Evolutionary conservation across 371 early-diverging fungal genomes (phyloP), one percentile per base, ranked within the genome.

Genomic region (Entomophthora muscae): DNA sequence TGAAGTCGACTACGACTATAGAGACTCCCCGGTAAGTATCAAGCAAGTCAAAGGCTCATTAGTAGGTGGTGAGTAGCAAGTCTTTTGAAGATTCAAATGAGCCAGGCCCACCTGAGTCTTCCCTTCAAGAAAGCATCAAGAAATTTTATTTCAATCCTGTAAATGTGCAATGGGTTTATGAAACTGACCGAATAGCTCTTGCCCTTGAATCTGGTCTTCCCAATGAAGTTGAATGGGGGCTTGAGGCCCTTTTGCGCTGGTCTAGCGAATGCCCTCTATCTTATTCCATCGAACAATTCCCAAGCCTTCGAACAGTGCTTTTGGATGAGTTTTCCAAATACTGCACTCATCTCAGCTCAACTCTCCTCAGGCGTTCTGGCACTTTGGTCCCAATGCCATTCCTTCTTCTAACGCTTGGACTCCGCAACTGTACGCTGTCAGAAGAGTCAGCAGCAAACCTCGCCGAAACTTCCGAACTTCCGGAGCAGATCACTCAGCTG

Each of bases 141-240:
- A 17, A 42, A 17, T 42, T 42, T 42, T 42, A 42, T 42, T 42
- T 42, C 42, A 17, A 26, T n/a, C 26, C 22, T 22, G 13, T 55
- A 26, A 27, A 55, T 26, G 22, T 22, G 12, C 12, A 55, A 13
- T 17, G 56, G 26, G 28, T 55, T 22, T n/a, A 17, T 17, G 28
- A 55, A 13, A 55, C 56, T 12, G 26, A 26, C 28, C 56, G 58
- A 27, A 24, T 58, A 28, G 24, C 24, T 58, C 30, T 58, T 28
- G 58, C 58, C n/a, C 30, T 58, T 17, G 27, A 28, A 58, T 28
- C 28, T 12, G 58, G 58, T 7, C 30, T 58, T 28, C 58, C 58
- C 2, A 58, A 58, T 58, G 58, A 58, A 22, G 30, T 58, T 58
- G 24, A 24, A 30, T 58, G 58, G 58, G 22, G 23, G 24, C 30